Evolutionary conservation across 1,284 basidiomycete species (phyloP), one percentile per base, ranked within the genome.

Genomic region (Puccinia triticina): DNA sequence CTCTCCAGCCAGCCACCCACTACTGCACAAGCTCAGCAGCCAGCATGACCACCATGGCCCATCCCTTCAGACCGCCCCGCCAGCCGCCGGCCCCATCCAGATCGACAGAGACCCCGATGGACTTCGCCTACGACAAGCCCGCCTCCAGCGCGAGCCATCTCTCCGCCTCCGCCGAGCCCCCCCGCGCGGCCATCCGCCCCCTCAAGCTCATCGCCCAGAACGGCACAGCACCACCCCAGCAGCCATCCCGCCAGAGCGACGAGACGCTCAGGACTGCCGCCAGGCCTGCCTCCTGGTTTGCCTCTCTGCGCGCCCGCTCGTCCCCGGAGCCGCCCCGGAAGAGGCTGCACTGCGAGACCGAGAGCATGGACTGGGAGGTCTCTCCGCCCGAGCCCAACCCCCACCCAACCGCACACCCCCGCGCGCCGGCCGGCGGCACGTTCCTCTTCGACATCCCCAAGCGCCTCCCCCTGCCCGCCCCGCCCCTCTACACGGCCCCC

Each of bases 321-420:
- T 0, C 61, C 29, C 26, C 66, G 18, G 32, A 79, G 57, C 67
- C 67, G 10, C 67, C 61, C 7, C 43, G 77, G 23, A 79, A 79
- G 50, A 32, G 77, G 34, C 11, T 69, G 32, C 77, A 79, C 72
- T 59, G 37, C 57, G 77, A 79, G 55, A 53, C 50, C 18, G 66
- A 79, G 66, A 53, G 50, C 26, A 79, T 79, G 77, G 77, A 79
- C n/a, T 79, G 77, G 77, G 77, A 79, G 37, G 50, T 66, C n/a
- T 72, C 26, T 55, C 46, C 46, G 32, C 50, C 71, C 12, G 71
- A 72, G 32, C 50, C 50, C 43, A 72, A 72, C 64, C 64, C 64
- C 64, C 26, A 29, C 32, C 32, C n/a, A 79, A 48, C 37, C 59
- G 29, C 37, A 50, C 40, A 1, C 61, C 37, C 48, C 32, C 50